Percentiles rank a stretch among this genome's conserved stretches.
phyloP scores from a whole-genome alignment of 805 yeast genomes.

The Spathaspora girioi region DNA sequence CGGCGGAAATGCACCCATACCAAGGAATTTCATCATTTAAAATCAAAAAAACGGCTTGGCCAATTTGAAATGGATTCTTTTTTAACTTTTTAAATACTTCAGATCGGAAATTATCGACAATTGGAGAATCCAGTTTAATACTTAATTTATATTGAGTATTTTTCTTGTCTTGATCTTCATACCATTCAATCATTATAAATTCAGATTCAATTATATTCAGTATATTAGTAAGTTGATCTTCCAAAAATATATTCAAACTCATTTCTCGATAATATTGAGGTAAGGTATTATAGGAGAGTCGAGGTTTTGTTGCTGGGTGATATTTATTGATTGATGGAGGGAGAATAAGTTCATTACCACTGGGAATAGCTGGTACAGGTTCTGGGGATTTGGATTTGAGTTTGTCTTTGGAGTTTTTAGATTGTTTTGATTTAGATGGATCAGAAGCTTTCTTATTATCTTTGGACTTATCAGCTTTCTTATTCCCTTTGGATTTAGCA shows the following conservation, averaged over 20 bases:
- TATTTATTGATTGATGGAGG: slow-evolving; percentile 28
- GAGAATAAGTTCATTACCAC: slow-evolving; percentile 6
- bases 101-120: slow-evolving; percentile 48
- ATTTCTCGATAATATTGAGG: slow-evolving; percentile 54
- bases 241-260: slow-evolving; percentile 59
- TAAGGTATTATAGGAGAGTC: slow-evolving; percentile 46
- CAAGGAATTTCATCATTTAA: slow-evolving; percentile 52
- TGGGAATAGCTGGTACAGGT: neutral
- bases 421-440: neutral
- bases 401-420: neutral
- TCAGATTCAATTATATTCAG: slow-evolving; percentile 30
- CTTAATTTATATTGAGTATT: slow-evolving; percentile 38
- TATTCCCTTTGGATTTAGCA: no score
- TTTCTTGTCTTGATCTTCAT: slow-evolving; percentile 39
- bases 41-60: slow-evolving; percentile 55
- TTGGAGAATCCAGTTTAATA: slow-evolving; percentile 44
- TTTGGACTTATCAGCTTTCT: no score
- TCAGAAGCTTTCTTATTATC: neutral
- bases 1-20: slow-evolving; percentile 54
- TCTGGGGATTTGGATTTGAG: neutral
- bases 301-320: slow-evolving; percentile 34
- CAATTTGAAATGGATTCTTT: slow-evolving; percentile 55
- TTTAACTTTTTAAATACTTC: slow-evolving; percentile 49
- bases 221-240: slow-evolving; percentile 43
- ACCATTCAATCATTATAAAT: slow-evolving; percentile 53